These are phyloP conservation scores for Ascoidea rubescens DNA, from an alignment of 805 yeast species.

Conservation along the genomic window DNA sequence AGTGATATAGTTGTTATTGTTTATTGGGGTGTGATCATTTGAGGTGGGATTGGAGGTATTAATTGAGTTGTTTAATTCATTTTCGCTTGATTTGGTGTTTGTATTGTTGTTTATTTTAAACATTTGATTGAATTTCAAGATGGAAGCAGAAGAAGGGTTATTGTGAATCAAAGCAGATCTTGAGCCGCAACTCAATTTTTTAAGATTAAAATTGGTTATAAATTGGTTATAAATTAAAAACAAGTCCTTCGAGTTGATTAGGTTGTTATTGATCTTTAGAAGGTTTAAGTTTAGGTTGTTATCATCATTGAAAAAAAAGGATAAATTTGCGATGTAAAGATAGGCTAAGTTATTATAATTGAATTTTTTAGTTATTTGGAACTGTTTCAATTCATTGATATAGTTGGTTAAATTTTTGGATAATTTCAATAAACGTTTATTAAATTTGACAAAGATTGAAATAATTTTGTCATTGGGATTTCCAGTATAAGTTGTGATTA, in stretches of 20 bases:
- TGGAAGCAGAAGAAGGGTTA: constrained; percentile 64
- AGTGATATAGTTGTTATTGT: no score
- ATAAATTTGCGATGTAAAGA: constrained; percentile 70
- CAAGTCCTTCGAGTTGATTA: not conserved
- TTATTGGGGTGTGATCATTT: constrained; percentile 13
- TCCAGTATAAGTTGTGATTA: constrained; percentile 80
- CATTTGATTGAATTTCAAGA: constrained; percentile 67
- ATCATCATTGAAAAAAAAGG: constrained; percentile 31
- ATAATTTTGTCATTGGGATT: constrained; percentile 48
- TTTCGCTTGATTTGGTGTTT: no score
- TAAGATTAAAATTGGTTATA: constrained; percentile 61
- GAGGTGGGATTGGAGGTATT: not conserved
- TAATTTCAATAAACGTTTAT: constrained; percentile 31
- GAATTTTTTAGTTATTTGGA: constrained; percentile 51
- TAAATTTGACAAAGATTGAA: constrained; percentile 46
- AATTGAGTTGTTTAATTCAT: not conserved
- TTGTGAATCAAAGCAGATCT: constrained; percentile 62
- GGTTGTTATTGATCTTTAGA: not conserved
- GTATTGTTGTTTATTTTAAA: constrained; percentile 32
- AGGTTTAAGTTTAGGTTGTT: not conserved
- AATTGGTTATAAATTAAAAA: constrained; percentile 20
- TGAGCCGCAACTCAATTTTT: constrained; percentile 72
- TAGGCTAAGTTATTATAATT: constrained; percentile 28
- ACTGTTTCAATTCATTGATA: constrained; percentile 52
- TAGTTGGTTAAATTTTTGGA: constrained; percentile 36